Percentiles rank a stretch among this genome's conserved stretches.
Conservation (phyloP, 1,284 basidiomycete genomes). For the Ustilago bromivora region DNA sequence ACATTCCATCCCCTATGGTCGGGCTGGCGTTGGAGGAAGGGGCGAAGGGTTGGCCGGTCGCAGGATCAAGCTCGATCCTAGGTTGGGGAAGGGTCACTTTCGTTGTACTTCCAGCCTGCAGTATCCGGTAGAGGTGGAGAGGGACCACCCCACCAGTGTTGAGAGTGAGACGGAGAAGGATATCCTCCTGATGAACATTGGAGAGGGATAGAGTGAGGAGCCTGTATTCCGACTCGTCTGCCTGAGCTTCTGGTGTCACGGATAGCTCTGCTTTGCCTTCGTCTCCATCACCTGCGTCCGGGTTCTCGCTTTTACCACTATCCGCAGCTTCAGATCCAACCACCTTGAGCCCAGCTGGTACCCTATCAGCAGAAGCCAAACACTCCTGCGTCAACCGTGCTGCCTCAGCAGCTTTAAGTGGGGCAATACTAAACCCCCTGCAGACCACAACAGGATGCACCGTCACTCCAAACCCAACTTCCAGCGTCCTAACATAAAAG, state of each 20-base stretch:
- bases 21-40: slow-evolving; percentile 1
- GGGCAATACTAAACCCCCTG: slow-evolving; percentile 45
- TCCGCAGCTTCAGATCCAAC: slow-evolving; percentile 66
- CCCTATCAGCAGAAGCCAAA: slow-evolving; percentile 68
- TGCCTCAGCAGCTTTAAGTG: slow-evolving; percentile 49
- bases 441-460: slow-evolving; percentile 93
- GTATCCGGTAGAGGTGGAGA: slow-evolving; percentile 21
- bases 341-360: slow-evolving; percentile 19
- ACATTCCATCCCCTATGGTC: slow-evolving; percentile 71
- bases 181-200: slow-evolving; percentile 86
- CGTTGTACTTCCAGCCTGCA: slow-evolving; percentile 28
- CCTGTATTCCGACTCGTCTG: slow-evolving; percentile 74
- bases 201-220: slow-evolving; percentile 86
- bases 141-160: slow-evolving; percentile 64
- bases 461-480: slow-evolving; percentile 86
- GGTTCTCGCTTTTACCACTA: too few species aligned
- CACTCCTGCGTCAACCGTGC: slow-evolving; percentile 61
- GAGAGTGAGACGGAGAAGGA: slow-evolving; percentile 83
- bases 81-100: slow-evolving; percentile 68
- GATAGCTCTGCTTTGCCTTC: not conserved
- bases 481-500: slow-evolving; percentile 85
- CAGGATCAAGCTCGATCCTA: slow-evolving; percentile 72
- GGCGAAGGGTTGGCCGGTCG: slow-evolving; percentile 3
- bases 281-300: not conserved
- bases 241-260: slow-evolving; percentile 2